Base-by-base conservation (phyloP, 169 alveolate species). In the Plasmodium falciparum region DNA sequence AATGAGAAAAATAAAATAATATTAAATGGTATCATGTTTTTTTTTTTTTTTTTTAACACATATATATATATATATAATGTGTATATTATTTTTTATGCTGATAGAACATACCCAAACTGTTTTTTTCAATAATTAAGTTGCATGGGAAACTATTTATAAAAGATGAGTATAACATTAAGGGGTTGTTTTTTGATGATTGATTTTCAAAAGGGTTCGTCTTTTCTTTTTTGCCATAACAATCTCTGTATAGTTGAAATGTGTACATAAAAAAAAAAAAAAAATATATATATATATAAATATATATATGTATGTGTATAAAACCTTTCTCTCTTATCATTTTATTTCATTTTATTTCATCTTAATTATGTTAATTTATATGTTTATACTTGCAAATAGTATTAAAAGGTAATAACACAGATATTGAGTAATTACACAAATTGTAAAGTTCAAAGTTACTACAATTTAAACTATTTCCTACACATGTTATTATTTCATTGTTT, bases 381-480 rank as follows among this genome's bases (percentile, higher is more conserved):
- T 52, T 52, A 52, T 52, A 52, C 20, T 50, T 76, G 39, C 89
- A 76, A 12, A 69, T 6, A 29, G 63, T 76, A 65, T 76, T 76
- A 39, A 47, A 62, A 39, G 89, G 89, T 13, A 76, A 58, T 22
- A 69, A 50, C 8, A 73, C 67, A n/a, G 93, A 74, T 24, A 86
- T 69, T 9, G 93, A 43, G 5, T 73, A 69, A 45, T 65, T 62
- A n/a, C 94, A 92, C 58, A 85, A 72, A 7, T 78, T 73, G 83
- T 74, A 93, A 33, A 93, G 45, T 52, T 62, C 91, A 54, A 93
- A 93, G 88, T 93, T 93, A 26, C 73, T 20, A 52, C 88, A 71
- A 49, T 80, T 83, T 49, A 89, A 66, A 66, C 93, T 76, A 58
- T 88, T 74, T 7, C 95, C 95, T n/a, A 93, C 94, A 58, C 92